These are phyloP conservation scores for Sphagnum fallax DNA, from an alignment of 228 moss, liverwort and hornwort species.

Conservation along the genomic window DNA sequence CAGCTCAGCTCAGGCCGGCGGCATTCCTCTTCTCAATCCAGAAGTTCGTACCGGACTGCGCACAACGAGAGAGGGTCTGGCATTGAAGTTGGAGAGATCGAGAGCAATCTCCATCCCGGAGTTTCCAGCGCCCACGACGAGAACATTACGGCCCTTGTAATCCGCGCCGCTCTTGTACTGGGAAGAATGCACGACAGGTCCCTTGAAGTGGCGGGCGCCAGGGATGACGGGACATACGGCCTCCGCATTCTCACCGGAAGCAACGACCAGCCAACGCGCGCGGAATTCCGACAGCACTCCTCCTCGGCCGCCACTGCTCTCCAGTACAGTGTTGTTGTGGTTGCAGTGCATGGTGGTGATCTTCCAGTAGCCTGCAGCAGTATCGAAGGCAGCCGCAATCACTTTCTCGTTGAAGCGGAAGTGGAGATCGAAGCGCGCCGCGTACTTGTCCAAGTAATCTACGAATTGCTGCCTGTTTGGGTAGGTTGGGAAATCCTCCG, in stretches of 20 bases:
- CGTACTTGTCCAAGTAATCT: conserved; percentile 41
- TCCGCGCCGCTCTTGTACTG: conserved; percentile 35
- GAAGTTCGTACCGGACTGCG: conserved; percentile 28
- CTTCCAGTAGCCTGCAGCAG: conserved; percentile 6
- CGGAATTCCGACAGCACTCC: background rate
- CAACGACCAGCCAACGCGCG: conserved; percentile 59
- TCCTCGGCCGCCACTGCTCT: background rate
- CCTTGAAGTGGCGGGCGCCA: conserved; percentile 12
- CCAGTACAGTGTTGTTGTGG: background rate
- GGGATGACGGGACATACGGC: conserved; percentile 23
- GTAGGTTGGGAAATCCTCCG: conserved; percentile 35
- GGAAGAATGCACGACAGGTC: conserved; percentile 33
- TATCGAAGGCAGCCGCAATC: conserved; percentile 11
- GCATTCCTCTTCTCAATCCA: too few species aligned
- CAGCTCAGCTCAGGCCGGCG: too few species aligned
- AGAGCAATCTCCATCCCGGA: conserved; percentile 72
- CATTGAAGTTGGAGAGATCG: conserved; percentile 44
- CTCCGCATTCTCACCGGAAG: conserved; percentile 65
- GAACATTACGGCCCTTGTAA: conserved; percentile 26
- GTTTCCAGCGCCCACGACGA: conserved; percentile 61
- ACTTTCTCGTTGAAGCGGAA: conserved; percentile 42
- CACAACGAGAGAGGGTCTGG: conserved; percentile 35
- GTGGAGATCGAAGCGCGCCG: conserved; percentile 22
- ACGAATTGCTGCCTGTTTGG: conserved; percentile 46
- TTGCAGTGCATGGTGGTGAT: background rate